Evolutionary conservation across 2,329 filamentous ascomycete species (phyloP), one percentile per base, ranked within the genome.

Genomic region (Neurospora sp.): DNA sequence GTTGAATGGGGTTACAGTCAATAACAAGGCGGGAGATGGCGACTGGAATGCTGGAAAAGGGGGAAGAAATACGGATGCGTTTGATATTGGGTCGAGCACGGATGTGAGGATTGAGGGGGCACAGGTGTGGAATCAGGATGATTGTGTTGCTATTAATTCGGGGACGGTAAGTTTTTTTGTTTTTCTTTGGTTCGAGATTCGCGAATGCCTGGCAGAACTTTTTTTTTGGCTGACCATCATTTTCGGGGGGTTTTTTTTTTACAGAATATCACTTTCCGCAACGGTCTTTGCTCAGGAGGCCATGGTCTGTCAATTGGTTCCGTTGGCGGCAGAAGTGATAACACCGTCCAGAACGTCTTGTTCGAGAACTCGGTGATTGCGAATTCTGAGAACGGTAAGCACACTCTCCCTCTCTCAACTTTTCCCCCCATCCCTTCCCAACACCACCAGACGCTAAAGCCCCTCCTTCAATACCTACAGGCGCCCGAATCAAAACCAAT

Each of bases 291-390:
- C 77, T 80, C 80, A 2, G 83, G 84, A 28, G 84, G 85, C n/a
- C 85, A 87, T 75, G 87, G 86, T 68, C 79, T 89, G 19, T 85
- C 83, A 69, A 87, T 89, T 73, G 86, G 86, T 67, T 86, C 84
- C 6, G 84, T 88, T n/a, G 86, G 86, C 57, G 84, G 84, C 15
- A 84, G 86, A 67, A 76, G 74, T 68, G 79, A 87, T 78, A 89
- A 89, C 79, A 78, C 74, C 8, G 87, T 89, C 68, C 76, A 82
- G 36, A 83, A 80, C 68, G 82, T 89, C n/a, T 80, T 79, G 33
- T 84, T 89, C 73, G 76, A 81, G 40, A 79, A 82, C 71, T 83
- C 80, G 10, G 81, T 78, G 23, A 81, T 89, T 71, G 77, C 74
- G 70, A 79, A 88, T 76, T 87, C 85, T 0, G 77, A 82, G 67